Percentiles rank a stretch among this genome's conserved stretches.
These are phyloP conservation scores for Paecilomyces fulvus DNA, from an alignment of 2,329 filamentous ascomycete genomes.

Conservation along the genomic window DNA sequence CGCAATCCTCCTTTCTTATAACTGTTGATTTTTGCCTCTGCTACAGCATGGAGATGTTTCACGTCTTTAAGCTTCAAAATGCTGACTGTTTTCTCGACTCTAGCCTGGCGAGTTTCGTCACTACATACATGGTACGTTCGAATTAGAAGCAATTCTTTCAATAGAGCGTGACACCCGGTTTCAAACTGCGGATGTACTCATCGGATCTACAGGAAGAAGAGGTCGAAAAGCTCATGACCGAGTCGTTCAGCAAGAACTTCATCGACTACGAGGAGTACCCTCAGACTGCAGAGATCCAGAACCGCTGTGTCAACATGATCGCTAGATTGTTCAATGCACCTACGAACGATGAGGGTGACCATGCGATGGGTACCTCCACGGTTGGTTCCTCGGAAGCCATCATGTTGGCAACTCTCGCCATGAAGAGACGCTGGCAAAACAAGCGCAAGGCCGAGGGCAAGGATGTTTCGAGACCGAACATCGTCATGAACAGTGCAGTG, in stretches of 20 bases:
- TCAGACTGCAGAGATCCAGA: slow-evolving; percentile 76
- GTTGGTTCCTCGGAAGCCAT: slow-evolving; percentile 75
- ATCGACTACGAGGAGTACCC: slow-evolving; percentile 84
- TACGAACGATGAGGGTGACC: slow-evolving; percentile 42
- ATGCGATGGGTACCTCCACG: slow-evolving; percentile 76
- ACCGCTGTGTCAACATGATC: slow-evolving; percentile 87
- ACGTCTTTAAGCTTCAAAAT: background rate
- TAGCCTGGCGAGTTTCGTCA: slow-evolving; percentile 86
- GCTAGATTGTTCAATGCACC: slow-evolving; percentile 81
- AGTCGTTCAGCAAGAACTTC: slow-evolving; percentile 91
- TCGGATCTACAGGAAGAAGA: slow-evolving; percentile 63
- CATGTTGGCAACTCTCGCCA: slow-evolving; percentile 56
- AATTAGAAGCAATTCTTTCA: background rate
- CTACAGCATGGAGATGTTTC: background rate
- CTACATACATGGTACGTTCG: slow-evolving; percentile 76
- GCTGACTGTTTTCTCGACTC: slow-evolving; percentile 5
- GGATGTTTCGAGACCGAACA: slow-evolving; percentile 71
- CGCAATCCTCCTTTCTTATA: slow-evolving; percentile 2
- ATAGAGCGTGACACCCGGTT: background rate
- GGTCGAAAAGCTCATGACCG: slow-evolving; percentile 89
- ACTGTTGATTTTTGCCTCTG: background rate
- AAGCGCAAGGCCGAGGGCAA: slow-evolving; percentile 75
- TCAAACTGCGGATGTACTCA: background rate
- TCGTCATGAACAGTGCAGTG: slow-evolving; percentile 91
- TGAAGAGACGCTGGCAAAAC: slow-evolving; percentile 94